These are phyloP conservation scores for Sphagnum magellanicum DNA, from an alignment of 228 moss, liverwort and hornwort species.

Conservation along the genomic window DNA sequence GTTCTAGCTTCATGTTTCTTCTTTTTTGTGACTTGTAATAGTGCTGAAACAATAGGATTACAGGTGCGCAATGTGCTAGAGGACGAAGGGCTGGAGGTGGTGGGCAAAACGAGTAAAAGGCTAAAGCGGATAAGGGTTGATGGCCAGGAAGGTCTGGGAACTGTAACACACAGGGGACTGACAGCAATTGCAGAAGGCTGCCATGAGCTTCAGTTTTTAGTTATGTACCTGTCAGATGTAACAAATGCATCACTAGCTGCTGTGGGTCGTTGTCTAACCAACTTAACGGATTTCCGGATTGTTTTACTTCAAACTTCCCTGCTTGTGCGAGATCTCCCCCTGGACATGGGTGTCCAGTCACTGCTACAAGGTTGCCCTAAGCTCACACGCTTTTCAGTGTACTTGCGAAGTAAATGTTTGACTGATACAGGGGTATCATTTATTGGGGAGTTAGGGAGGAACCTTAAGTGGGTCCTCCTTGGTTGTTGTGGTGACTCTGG, in stretches of 20 bases:
- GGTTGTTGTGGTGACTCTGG: conserved; percentile 72
- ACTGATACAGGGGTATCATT: conserved; percentile 60
- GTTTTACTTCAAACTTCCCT: conserved; percentile 19
- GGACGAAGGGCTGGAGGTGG: conserved; percentile 60
- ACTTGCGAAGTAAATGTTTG: conserved; percentile 59
- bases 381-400: conserved; percentile 68
- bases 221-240: conserved; percentile 65
- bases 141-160: conserved; percentile 21
- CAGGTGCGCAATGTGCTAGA: conserved; percentile 69
- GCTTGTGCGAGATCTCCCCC: conserved; percentile 46
- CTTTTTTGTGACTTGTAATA: no score
- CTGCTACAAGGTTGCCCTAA: conserved; percentile 54
- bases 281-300: conserved; percentile 74
- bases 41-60: no score
- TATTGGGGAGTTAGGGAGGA: conserved; percentile 71
- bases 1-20: no score
- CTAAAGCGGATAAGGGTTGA: conserved; percentile 70
- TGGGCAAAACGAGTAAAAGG: conserved; percentile 54
- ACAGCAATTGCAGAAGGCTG: conserved; percentile 71
- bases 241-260: conserved; percentile 60
- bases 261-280: conserved; percentile 52
- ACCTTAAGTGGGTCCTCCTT: conserved; percentile 69
- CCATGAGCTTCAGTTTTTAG: conserved; percentile 60
- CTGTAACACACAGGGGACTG: conserved; percentile 36
- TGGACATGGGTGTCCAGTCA: conserved; percentile 66